Percentiles rank a stretch among this genome's conserved stretches.
phyloP scores from a whole-genome alignment of 2,329 filamentous ascomycete species.

The Fusarium phyllophilum region DNA sequence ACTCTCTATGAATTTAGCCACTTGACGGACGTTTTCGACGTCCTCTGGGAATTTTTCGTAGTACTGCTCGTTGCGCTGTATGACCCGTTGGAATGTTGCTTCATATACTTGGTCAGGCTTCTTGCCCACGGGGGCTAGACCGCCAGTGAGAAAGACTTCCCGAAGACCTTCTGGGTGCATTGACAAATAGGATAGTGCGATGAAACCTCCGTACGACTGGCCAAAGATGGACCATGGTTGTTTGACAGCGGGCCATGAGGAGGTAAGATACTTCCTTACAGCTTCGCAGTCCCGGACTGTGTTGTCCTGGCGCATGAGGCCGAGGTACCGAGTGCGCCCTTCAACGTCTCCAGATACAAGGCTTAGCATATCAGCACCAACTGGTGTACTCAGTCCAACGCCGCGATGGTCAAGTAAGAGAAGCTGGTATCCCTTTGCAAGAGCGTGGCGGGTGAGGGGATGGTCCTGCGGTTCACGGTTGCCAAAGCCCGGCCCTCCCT shows the following conservation, averaged over 20 bases:
- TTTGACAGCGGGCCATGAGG: slow-evolving; percentile 73
- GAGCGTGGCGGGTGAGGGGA: slow-evolving; percentile 73
- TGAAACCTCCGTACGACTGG: slow-evolving; percentile 93
- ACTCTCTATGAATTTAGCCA: slow-evolving; percentile 72
- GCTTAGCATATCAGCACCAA: slow-evolving; percentile 77
- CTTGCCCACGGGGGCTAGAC: slow-evolving; percentile 79
- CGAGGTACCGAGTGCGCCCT: slow-evolving; percentile 82
- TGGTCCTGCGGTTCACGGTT: slow-evolving; percentile 80
- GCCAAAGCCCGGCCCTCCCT: slow-evolving; percentile 87
- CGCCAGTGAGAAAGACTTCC: slow-evolving; percentile 87
- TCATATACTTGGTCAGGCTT: slow-evolving; percentile 79
- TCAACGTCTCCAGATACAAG: slow-evolving; percentile 65
- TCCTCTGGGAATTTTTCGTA: slow-evolving; percentile 90
- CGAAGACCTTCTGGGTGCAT: slow-evolving; percentile 80
- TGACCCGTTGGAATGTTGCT: slow-evolving; percentile 75
- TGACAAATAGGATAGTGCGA: slow-evolving; percentile 83
- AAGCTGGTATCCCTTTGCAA: slow-evolving; percentile 85
- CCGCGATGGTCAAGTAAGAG: slow-evolving; percentile 92
- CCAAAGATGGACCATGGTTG: slow-evolving; percentile 88
- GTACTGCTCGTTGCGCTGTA: slow-evolving; percentile 79
- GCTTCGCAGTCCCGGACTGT: slow-evolving; percentile 92
- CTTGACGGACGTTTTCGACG: slow-evolving; percentile 70
- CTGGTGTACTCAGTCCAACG: slow-evolving; percentile 83
- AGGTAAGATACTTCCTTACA: slow-evolving; percentile 78
- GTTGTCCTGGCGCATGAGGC: slow-evolving; percentile 86